Percentiles rank a stretch among this genome's conserved stretches.
These are phyloP conservation scores for Pseudogymnoascus sp. DNA, from an alignment of 2,329 filamentous ascomycete genomes.

Conservation along the genomic window DNA sequence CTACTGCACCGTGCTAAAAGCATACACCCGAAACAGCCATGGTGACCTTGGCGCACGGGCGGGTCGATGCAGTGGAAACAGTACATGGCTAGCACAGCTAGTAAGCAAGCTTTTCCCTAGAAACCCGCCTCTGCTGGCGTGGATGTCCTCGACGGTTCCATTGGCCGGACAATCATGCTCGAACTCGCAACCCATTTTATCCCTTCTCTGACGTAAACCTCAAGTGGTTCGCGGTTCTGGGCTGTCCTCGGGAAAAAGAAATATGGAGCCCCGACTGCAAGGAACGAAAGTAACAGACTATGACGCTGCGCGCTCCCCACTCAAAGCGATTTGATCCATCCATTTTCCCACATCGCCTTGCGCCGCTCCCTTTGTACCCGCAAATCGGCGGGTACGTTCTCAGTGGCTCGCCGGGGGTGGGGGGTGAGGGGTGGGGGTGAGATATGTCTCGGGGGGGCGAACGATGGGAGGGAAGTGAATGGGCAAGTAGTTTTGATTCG, in stretches of 20 bases:
- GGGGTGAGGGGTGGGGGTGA: conserved; percentile 8
- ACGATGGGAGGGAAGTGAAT: background rate
- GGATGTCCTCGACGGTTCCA: background rate
- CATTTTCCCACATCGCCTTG: background rate
- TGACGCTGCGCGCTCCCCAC: conserved; percentile 3
- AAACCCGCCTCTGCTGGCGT: background rate
- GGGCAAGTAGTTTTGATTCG: background rate
- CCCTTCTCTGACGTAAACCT: background rate
- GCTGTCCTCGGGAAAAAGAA: background rate
- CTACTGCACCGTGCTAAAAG: background rate
- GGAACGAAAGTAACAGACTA: background rate
- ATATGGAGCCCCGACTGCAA: conserved; percentile 2
- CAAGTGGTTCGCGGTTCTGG: background rate
- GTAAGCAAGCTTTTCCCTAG: background rate
- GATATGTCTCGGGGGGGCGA: conserved; percentile 6
- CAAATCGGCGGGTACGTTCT: background rate
- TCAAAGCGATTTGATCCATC: background rate
- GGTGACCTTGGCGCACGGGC: background rate
- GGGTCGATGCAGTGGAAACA: conserved; percentile 2
- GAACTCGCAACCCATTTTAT: background rate
- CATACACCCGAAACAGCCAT: background rate
- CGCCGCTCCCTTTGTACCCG: background rate
- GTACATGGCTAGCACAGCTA: background rate
- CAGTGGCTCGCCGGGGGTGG: background rate
- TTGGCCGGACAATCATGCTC: background rate